Evolutionary conservation across 352 stramenopile species (phyloP).

Genomic region (Pythium apleroticum): DNA sequence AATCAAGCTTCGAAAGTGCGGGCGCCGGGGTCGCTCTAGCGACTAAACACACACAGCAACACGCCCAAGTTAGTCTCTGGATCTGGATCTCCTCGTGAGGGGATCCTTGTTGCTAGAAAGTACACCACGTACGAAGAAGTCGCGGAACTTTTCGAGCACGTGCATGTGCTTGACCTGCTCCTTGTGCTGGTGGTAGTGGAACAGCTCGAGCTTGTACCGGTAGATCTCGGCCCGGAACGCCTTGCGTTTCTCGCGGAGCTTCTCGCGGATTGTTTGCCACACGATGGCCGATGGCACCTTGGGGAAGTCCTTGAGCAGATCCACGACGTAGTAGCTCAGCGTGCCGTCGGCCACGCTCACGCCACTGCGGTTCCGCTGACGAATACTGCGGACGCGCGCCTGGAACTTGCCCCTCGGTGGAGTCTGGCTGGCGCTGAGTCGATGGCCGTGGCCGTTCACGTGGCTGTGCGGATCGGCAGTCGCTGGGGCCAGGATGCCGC

Average conservation of each 20-base stretch:
- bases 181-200: slow-evolving; percentile 55
- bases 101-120: too few relatives aligned
- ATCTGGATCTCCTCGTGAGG: neutral
- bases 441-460: slow-evolving; percentile 1
- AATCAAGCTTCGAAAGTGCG: slow-evolving; percentile 66
- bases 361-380: slow-evolving; percentile 28
- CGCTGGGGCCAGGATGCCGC: slow-evolving; percentile 26
- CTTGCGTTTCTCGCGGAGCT: slow-evolving; percentile 58
- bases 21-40: slow-evolving; percentile 40
- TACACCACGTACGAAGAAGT: slow-evolving; percentile 55
- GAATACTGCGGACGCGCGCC: slow-evolving; percentile 31
- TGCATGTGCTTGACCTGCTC: slow-evolving; percentile 47
- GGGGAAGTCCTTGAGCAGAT: slow-evolving; percentile 58
- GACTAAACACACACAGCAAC: slow-evolving; percentile 25
- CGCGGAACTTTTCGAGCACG: slow-evolving; percentile 64
- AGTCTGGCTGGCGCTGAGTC: neutral
- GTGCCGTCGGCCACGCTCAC: slow-evolving; percentile 35
- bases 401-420: slow-evolving; percentile 28
- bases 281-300: slow-evolving; percentile 43
- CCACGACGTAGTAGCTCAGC: slow-evolving; percentile 66
- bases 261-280: slow-evolving; percentile 49
- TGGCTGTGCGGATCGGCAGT: slow-evolving; percentile 13
- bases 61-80: slow-evolving; percentile 1
- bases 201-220: slow-evolving; percentile 55
- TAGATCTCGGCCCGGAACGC: slow-evolving; percentile 64